Evolutionary conservation across 108 stramenopile species (phyloP), one percentile per base, ranked within the genome.

Genomic region (Heterococcus sp.): DNA sequence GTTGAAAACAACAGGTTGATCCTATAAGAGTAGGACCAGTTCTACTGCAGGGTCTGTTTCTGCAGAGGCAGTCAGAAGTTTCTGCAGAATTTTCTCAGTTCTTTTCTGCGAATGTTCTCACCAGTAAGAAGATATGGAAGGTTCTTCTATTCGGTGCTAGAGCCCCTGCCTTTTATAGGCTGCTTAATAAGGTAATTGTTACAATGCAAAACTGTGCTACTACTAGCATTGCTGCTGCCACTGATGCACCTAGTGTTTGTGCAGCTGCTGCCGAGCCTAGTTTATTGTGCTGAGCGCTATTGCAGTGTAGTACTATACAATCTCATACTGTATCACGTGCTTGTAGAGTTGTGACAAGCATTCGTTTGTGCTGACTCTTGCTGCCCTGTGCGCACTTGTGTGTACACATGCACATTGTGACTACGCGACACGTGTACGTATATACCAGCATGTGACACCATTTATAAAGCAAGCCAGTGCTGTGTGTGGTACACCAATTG

Each of bases 11-110:
- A 58, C 46, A 58, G 46, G 46, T 81, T 5, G 72, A 93, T 78
- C 95, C 95, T 1, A 92, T 93, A 40, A 90, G 90, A 73, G 64
- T 96, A 33, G 94, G 95, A 0, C 94, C 93, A 2, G 94, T 95
- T 86, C 82, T 90, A 31, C 81, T 96, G n/a, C 95, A 96, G 80
- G 95, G 95, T 32, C 87, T 91, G 79, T 96, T 96, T 82, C 86
- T 96, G 32, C 88, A 90, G 65, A 90, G 95, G 65, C 95, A 96
- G 87, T 35, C 74, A 21, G 84, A 84, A 75, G 84, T 83, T 11
- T 26, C 66, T 35, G 81, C 75, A 37, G 84, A 84, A 21, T 86
- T 86, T 37, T 72, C 82, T 1, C 76, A 75, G 82, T 83, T 82
- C 38, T 83, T 83, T 75, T 37, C 84, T 11, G 34, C 32, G 68